Evolutionary conservation across 805 yeast species (phyloP).

Genomic region (Teunomyces gatunensis): DNA sequence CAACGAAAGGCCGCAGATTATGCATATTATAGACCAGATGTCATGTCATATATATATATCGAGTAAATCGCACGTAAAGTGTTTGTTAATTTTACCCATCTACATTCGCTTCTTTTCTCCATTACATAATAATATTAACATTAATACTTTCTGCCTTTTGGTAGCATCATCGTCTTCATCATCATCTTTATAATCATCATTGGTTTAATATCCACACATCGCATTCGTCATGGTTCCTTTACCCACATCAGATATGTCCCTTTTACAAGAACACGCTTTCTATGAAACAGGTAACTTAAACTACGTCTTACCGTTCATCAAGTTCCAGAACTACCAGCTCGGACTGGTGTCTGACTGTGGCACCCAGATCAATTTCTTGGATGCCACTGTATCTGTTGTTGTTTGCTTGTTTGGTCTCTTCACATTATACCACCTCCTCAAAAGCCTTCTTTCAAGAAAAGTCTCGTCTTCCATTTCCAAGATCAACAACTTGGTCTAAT

Average conservation of each 20-base stretch:
- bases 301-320: slow-evolving; percentile 21
- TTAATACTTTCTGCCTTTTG: too few relatives aligned
- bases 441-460: background rate
- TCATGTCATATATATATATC: background rate
- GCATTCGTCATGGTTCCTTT: slow-evolving; percentile 17
- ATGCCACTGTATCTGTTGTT: background rate
- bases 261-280: slow-evolving; percentile 27
- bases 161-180: too few relatives aligned
- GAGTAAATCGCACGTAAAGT: background rate
- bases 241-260: slow-evolving; percentile 17
- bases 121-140: too few relatives aligned
- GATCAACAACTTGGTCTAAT: background rate
- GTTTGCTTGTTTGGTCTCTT: background rate
- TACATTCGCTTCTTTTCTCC: slow-evolving; percentile 4
- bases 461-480: background rate
- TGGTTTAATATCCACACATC: too few relatives aligned
- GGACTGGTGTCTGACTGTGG: slow-evolving; percentile 6
- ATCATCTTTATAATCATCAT: too few relatives aligned
- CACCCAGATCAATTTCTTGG: background rate
- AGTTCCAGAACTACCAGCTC: slow-evolving; percentile 18
- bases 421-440: background rate
- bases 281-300: slow-evolving; percentile 28
- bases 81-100: background rate
- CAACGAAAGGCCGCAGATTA: too few relatives aligned
- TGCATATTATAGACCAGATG: background rate